Base-by-base conservation (phyloP, 2,329 filamentous ascomycete species). In the Hirsutella thompsonii region DNA sequence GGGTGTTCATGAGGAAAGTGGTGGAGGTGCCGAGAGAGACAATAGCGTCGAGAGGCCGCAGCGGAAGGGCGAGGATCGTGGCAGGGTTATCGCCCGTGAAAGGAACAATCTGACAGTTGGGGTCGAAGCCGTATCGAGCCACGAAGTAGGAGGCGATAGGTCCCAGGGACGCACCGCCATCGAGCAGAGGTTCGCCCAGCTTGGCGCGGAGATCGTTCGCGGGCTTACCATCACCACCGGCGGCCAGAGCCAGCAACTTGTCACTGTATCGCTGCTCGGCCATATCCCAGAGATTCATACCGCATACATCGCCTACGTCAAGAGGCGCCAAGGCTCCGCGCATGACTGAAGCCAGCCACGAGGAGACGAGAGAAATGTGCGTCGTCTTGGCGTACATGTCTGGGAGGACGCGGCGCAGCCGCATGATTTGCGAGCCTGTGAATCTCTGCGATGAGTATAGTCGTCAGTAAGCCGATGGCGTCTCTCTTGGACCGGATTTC, bases 231-330 rank as follows among this genome's bases (percentile, higher is more conserved):
- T 21, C 8, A 8, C 38, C 42, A 20, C 70, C 85, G 4, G 84
- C 85, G 18, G 83, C 76, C 11, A 94, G 78, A 32, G 75, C 69
- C 16, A 98, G 74, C 1, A 95, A 74, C 16, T 74, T 66, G 42
- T 88, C 76, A 49, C 82, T 79, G 79, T 87, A 96, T 18, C 63
- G 59, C 48, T 83, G 78, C 18, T 72, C 69, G 47, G 78, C 68
- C 48, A 96, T 88, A 54, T 96, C 87, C 87, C 88, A 96, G 6
- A 98, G 69, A 58, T 96, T 94, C 82, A 94, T 94, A 41, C 92
- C 92, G 54, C 88, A 94, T 20, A 90, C 89, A 63, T 98, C 92
- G 54, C 83, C 83, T 51, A 94, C 89, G 58, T 98, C 92, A 50
- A 95, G 81, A 1, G 89, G 87, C 0, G 92, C 90, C 47, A 95